phyloP scores from a whole-genome alignment of 495 filamentous ascomycete species.

The Aspergillus ostianus region DNA sequence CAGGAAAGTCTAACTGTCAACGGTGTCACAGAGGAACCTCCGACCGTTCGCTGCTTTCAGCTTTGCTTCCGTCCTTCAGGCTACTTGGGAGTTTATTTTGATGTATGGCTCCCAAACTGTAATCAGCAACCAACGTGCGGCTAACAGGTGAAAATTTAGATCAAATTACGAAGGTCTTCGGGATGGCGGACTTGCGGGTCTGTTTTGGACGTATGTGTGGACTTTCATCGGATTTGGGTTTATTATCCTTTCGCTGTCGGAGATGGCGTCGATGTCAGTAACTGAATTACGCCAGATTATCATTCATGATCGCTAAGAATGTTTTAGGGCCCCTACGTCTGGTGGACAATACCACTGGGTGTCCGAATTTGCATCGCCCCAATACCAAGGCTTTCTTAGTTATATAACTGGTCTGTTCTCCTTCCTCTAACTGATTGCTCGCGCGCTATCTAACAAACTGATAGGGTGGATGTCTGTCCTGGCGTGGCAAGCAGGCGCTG shows the following conservation, averaged over 20 bases:
- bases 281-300: neutral
- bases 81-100: conserved; percentile 48
- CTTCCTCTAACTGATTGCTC: neutral
- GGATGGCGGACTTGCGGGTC: conserved; percentile 19
- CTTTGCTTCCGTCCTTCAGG: conserved; percentile 47
- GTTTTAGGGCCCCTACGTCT: conserved; percentile 34
- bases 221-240: conserved; percentile 20
- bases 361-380: conserved; percentile 26
- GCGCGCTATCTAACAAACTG: neutral
- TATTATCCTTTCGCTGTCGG: conserved; percentile 26
- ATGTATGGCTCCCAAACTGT: too few species aligned
- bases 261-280: conserved; percentile 32
- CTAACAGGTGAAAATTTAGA: too few species aligned
- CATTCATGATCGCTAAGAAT: neutral
- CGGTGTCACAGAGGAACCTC: conserved; percentile 37
- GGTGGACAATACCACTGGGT: conserved; percentile 42
- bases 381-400: conserved; percentile 38
- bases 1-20: conserved; percentile 9
- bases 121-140: too few species aligned
- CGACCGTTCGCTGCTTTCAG: conserved; percentile 46
- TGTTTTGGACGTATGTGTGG: conserved; percentile 21
- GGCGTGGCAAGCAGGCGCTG: conserved; percentile 39
- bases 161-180: conserved; percentile 15
- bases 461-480: conserved; percentile 40
- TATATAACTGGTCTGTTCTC: conserved; percentile 33